A percentile compares a stretch with the other conserved stretches of the same genome.
Evolutionary conservation across 2,329 filamentous ascomycete species (phyloP).

Genomic region (Trichoderma pleuroti): DNA sequence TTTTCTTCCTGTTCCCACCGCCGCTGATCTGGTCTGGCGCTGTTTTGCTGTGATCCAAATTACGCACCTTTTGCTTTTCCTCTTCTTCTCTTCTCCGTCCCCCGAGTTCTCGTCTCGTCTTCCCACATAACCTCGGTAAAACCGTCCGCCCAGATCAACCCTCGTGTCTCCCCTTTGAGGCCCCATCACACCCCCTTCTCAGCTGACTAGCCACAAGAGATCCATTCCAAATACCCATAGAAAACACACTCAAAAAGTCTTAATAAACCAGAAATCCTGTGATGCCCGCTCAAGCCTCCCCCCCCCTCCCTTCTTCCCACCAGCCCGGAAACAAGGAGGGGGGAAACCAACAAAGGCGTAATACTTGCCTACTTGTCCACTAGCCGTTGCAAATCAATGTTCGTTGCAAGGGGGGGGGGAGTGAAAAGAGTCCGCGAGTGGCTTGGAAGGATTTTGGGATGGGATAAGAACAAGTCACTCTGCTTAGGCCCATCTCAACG

Average conservation of each 20-base stretch:
- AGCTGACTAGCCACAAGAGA: background rate
- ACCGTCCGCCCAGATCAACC: background rate
- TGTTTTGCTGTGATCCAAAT: background rate
- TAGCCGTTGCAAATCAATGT: conserved; percentile 13
- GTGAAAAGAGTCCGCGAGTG: background rate
- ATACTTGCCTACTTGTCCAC: background rate
- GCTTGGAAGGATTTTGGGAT: background rate
- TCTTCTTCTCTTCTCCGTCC: background rate
- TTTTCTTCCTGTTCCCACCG: background rate
- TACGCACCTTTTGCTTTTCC: background rate
- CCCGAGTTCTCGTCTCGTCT: background rate
- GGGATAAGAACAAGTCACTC: background rate
- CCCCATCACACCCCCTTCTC: background rate
- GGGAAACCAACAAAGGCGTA: background rate
- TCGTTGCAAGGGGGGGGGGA: background rate
- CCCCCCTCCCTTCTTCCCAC: background rate
- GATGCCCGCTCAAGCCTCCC: background rate
- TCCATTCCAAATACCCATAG: background rate
- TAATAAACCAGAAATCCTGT: background rate
- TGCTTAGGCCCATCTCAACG: conserved; percentile 8
- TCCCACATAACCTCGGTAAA: background rate
- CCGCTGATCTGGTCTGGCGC: background rate
- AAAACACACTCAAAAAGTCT: background rate
- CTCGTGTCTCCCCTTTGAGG: background rate
- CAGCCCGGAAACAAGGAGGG: background rate